Conservation (phyloP, 495 filamentous ascomycete species). For the Penicillium cataractarum region DNA sequence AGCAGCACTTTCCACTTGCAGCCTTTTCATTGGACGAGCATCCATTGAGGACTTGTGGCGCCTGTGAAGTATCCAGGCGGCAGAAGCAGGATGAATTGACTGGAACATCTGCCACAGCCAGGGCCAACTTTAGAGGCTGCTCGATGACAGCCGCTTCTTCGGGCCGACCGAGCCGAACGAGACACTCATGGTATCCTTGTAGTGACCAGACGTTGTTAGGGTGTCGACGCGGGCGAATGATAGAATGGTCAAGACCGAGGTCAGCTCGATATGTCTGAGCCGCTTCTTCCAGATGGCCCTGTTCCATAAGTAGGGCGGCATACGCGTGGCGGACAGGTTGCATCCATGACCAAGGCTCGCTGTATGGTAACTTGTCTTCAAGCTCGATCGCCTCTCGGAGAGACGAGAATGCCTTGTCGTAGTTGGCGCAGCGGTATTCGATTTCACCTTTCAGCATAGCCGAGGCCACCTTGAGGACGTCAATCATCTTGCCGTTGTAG, state of each 20-base stretch:
- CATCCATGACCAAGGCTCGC: constrained; percentile 72
- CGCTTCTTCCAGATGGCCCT: constrained; percentile 56
- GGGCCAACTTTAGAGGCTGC: constrained; percentile 53
- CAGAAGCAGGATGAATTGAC: constrained; percentile 64
- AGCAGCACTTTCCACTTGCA: background rate
- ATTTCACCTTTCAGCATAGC: constrained; percentile 68
- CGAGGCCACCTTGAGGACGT: constrained; percentile 56
- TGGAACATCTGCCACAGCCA: constrained; percentile 57
- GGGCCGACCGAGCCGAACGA: constrained; percentile 47
- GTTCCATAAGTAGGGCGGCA: constrained; percentile 62
- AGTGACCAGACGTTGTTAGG: constrained; percentile 69
- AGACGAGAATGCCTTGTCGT: constrained; percentile 51
- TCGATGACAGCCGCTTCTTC: constrained; percentile 53
- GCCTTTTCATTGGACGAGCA: background rate
- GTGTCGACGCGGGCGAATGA: constrained; percentile 56
- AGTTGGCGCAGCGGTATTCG: constrained; percentile 58
- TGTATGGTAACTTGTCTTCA: constrained; percentile 56
- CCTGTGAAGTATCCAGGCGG: constrained; percentile 36
- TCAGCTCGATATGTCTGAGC: constrained; percentile 58
- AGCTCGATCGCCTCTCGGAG: constrained; percentile 52
- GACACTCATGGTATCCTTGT: constrained; percentile 64
- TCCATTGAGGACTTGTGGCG: constrained; percentile 9
- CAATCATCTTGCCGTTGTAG: constrained; percentile 59
- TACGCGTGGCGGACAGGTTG: constrained; percentile 64
- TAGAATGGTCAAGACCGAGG: constrained; percentile 54